phyloP scores from a whole-genome alignment of 2,329 filamentous ascomycete genomes.

The Stemphylium beticola region DNA sequence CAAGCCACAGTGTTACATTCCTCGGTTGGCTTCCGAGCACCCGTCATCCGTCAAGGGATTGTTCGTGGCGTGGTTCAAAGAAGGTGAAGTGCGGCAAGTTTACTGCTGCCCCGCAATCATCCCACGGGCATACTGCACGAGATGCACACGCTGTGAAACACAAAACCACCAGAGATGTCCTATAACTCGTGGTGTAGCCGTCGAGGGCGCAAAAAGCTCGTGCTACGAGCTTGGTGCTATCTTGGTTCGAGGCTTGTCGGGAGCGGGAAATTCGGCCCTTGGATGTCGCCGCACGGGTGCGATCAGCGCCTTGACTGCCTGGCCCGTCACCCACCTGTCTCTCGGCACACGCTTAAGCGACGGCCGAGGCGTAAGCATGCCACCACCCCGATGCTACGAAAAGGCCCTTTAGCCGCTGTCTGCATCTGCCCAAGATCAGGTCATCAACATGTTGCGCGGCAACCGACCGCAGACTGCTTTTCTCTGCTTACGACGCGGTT shows the following conservation, averaged over 20 bases:
- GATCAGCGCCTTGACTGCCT: slow-evolving; percentile 7
- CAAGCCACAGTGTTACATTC: slow-evolving; percentile 12
- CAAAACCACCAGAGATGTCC: neutral
- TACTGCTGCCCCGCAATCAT: neutral
- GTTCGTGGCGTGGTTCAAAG: neutral
- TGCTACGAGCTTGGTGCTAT: slow-evolving; percentile 4
- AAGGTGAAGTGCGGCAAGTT: neutral
- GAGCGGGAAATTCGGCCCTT: neutral
- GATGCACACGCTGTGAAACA: neutral
- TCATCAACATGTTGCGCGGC: neutral
- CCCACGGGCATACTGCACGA: neutral
- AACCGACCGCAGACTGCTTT: neutral
- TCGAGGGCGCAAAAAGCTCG: neutral
- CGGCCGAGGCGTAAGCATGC: slow-evolving; percentile 1
- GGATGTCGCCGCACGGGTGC: slow-evolving; percentile 1
- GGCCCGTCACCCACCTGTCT: slow-evolving; percentile 6
- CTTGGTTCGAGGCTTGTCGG: slow-evolving; percentile 3
- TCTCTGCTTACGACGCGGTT: neutral
- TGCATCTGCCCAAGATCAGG: neutral
- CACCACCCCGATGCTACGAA: neutral
- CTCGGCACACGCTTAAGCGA: slow-evolving; percentile 4
- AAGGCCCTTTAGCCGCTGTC: slow-evolving; percentile 2
- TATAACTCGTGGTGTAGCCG: neutral
- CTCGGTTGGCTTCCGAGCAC: slow-evolving; percentile 1
- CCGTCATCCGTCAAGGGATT: neutral